Conservation (phyloP, 202 grass and related monocot species). For the Brachypodium distachyon region DNA sequence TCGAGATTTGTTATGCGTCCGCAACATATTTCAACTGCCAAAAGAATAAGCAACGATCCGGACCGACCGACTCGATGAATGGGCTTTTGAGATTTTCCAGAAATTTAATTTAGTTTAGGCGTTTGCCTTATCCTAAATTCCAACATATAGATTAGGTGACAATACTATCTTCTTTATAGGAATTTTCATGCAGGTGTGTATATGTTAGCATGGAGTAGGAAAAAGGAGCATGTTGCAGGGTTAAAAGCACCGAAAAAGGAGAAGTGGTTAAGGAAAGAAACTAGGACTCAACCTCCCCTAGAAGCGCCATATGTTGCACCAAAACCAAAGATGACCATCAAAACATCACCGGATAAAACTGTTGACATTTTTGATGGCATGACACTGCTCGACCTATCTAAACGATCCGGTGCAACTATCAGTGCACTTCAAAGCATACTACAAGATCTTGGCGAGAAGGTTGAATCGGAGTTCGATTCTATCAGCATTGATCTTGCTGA, state of each 20-base stretch:
- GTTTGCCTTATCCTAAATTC: too few species aligned
- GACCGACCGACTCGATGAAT: too few species aligned
- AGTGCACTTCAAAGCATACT: constrained; percentile 52
- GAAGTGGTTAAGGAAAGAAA: constrained; percentile 62
- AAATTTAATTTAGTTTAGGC: too few species aligned
- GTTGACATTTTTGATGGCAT: constrained; percentile 91
- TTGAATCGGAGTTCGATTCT: constrained; percentile 70
- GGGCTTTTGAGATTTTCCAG: too few species aligned
- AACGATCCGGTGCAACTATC: constrained; percentile 44
- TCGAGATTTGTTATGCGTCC: too few species aligned
- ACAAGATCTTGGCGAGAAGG: constrained; percentile 65
- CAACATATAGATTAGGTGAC: constrained; percentile 30
- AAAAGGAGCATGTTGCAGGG: constrained; percentile 47
- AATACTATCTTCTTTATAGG: constrained; percentile 42
- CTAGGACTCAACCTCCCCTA: constrained; percentile 60
- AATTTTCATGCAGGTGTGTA: constrained; percentile 67
- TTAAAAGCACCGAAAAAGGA: constrained; percentile 56
- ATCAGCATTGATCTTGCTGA: constrained; percentile 67
- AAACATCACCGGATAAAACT: constrained; percentile 48
- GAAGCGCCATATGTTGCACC: constrained; percentile 68
- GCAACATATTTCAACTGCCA: too few species aligned
- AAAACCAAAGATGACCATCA: constrained; percentile 41
- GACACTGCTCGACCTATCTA: constrained; percentile 73
- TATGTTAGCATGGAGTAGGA: constrained; percentile 53
- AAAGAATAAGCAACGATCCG: too few species aligned